phyloP scores from a whole-genome alignment of 805 yeast species.

The Yamadazyma sp. region DNA sequence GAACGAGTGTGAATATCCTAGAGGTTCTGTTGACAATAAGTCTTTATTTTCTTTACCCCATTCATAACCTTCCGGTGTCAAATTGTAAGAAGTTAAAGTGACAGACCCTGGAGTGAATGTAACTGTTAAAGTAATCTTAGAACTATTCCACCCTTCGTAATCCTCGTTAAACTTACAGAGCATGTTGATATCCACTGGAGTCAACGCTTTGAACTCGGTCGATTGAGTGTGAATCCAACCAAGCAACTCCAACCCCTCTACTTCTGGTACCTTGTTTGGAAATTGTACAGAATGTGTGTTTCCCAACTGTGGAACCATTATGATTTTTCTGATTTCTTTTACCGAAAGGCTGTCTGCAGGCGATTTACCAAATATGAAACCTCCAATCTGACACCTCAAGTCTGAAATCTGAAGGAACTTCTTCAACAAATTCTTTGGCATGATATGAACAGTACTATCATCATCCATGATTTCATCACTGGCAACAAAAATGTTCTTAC shows the following conservation, averaged over 20 bases:
- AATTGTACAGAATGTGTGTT: conserved; percentile 63
- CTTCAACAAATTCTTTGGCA: conserved; percentile 79
- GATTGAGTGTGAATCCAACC: conserved; percentile 96
- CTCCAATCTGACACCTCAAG: conserved; percentile 78
- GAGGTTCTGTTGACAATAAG: conserved; percentile 53
- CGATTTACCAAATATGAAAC: conserved; percentile 73
- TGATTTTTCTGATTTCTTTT: conserved; percentile 75
- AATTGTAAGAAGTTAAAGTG: conserved; percentile 63
- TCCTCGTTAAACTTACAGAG: conserved; percentile 46
- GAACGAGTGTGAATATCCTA: conserved; percentile 63
- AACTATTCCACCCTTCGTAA: conserved; percentile 39
- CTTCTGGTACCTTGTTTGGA: conserved; percentile 46
- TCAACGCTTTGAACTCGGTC: conserved; percentile 59
- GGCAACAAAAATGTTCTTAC: conserved; percentile 69
- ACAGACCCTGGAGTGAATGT: conserved; percentile 83
- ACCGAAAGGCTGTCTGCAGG: conserved; percentile 70
- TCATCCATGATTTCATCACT: conserved; percentile 59
- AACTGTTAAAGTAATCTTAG: conserved; percentile 59
- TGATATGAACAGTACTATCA: conserved; percentile 62
- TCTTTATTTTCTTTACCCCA: conserved; percentile 78
- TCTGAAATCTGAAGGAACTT: conserved; percentile 82
- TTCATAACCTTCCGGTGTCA: conserved; percentile 62
- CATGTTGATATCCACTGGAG: conserved; percentile 69
- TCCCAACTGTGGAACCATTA: conserved; percentile 86
- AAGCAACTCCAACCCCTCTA: conserved; percentile 59